A percentile compares a stretch with the other conserved stretches of the same genome.
These are phyloP conservation scores for Bruguiera parviflora DNA, from an alignment of 345 rosid species.

Conservation along the genomic window DNA sequence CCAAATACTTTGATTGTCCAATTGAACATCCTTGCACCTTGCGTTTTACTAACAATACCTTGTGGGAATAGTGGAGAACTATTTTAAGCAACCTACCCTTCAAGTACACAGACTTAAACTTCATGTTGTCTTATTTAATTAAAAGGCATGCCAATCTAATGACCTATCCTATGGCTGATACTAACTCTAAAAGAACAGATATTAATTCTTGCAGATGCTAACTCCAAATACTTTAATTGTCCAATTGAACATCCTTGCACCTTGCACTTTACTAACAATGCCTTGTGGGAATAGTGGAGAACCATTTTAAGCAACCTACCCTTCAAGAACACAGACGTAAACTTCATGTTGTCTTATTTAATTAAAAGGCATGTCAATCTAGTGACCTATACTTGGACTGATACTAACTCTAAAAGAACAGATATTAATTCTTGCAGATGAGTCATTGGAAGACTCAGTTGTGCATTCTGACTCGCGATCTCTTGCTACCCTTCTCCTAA, in stretches of 20 bases:
- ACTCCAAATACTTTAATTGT: too few relatives aligned
- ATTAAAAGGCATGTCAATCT: not conserved
- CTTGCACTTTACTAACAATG: not conserved
- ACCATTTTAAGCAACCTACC: constrained; percentile 13
- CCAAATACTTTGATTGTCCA: too few relatives aligned
- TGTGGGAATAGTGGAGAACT: not conserved
- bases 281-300: not conserved
- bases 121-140: not conserved
- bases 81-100: not conserved
- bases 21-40: not conserved
- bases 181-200: constrained; percentile 74
- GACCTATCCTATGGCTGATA: constrained; percentile 20
- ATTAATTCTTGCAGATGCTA: constrained; percentile 87
- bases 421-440: constrained; percentile 98
- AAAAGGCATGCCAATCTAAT: too few relatives aligned
- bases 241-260: not conserved
- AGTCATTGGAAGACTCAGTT: constrained; percentile 82
- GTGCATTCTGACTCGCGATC: constrained; percentile 94
- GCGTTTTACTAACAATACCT: not conserved
- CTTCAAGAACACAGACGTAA: not conserved
- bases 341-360: too few relatives aligned
- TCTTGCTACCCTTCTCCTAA: constrained; percentile 93
- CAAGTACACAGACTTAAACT: not conserved
- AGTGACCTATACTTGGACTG: constrained; percentile 14
- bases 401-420: constrained; percentile 61